Conservation (phyloP, 305 asterid species). For the Fraxinus nigra region DNA sequence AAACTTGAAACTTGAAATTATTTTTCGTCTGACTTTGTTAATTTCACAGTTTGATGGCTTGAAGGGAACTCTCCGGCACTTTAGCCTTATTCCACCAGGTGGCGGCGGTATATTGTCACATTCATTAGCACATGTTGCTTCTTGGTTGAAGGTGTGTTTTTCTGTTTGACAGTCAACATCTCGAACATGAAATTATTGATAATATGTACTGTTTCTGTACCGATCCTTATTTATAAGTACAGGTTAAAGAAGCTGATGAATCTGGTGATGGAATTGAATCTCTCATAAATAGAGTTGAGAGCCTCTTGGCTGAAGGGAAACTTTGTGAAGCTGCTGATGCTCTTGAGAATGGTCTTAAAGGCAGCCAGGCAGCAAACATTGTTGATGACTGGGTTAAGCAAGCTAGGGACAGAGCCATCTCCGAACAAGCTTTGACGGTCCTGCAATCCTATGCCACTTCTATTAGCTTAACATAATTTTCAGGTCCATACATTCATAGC, state of each 20-base stretch:
- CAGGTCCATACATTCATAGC: background rate
- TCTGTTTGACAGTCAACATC: background rate
- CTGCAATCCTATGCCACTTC: constrained; percentile 80
- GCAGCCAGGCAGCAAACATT: constrained; percentile 73
- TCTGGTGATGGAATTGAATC: constrained; percentile 89
- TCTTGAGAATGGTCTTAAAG: constrained; percentile 74
- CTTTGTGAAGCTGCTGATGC: constrained; percentile 83
- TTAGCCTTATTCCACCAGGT: constrained; percentile 72
- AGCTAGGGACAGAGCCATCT: constrained; percentile 74
- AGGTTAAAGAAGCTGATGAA: constrained; percentile 46
- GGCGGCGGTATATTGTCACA: constrained; percentile 92
- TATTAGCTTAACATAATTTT: constrained; percentile 51
- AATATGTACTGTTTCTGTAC: background rate
- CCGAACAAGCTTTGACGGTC: constrained; percentile 79
- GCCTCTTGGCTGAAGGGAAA: constrained; percentile 67
- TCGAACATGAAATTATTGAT: constrained; percentile 1
- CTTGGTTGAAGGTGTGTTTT: constrained; percentile 69
- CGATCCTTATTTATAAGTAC: background rate
- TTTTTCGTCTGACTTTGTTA: constrained; percentile 9
- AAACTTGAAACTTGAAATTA: constrained; percentile 11
- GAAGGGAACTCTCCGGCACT: constrained; percentile 80
- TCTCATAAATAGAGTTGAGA: constrained; percentile 70
- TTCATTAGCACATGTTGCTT: constrained; percentile 76
- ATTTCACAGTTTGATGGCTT: constrained; percentile 67
- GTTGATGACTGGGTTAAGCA: constrained; percentile 65